Evolutionary conservation across 768 basidiomycete genomes (phyloP), one percentile per base, ranked within the genome.

Genomic region (Podaxis sp.): DNA sequence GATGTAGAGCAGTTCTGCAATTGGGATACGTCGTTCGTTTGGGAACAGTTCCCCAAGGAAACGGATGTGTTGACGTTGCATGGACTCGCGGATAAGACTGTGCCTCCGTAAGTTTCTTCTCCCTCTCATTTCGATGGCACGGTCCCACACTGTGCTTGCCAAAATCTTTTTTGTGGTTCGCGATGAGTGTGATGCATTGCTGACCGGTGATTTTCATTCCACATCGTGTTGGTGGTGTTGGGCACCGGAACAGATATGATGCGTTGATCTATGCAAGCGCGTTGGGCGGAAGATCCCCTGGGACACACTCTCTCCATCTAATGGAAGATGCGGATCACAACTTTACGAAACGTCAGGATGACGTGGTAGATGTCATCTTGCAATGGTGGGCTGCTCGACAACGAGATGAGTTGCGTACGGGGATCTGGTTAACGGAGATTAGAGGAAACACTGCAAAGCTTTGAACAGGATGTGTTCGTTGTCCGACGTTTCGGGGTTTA

Each of bases 321-420:
- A 73, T 91, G 40, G 91, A 93, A 69, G 81, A 80, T 47, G 89
- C 87, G 6, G 90, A 91, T 73, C 91, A 93, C 68, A 93, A 92
- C 71, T 89, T 87, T 66, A 85, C 83, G 23, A 84, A 86, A 23
- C 80, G 81, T 58, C 82, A 84, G 63, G 87, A 89, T 57, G 83
- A 89, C 54, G 78, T 93, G 13, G 84, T 89, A 18, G 81, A 82
- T 37, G 77, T 79, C 32, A 84, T 93, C 57, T 71, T 90, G 27
- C 82, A 83, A 40, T 93, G 91, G 91, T 85, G 82, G 79, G 73
- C 76, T 18, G 70, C 74, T 42, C 76, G 79, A 36, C 66, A 77
- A 59, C 72, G 71, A n/a, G 76, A 80, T 6, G 72, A 74, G 48
- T 70, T 90, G 50, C 76, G 71, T 62, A 85, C 88, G 18, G 89